Conservation (phyloP, 1,284 basidiomycete genomes). For the Cryptococcus hybrid region DNA sequence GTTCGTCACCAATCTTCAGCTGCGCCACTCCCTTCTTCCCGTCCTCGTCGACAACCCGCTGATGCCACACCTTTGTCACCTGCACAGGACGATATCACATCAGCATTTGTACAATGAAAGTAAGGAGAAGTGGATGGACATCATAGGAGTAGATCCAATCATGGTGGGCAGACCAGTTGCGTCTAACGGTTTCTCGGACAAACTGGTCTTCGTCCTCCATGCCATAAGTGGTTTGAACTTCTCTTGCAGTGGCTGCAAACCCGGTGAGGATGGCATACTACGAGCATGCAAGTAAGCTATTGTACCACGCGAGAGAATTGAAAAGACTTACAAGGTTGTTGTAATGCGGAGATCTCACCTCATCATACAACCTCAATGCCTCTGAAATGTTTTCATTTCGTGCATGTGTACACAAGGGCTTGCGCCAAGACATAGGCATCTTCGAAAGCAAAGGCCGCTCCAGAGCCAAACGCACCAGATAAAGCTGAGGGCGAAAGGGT, state of each 20-base stretch:
- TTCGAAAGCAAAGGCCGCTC: constrained; percentile 30
- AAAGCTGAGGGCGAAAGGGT: constrained; percentile 8
- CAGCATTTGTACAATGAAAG: too few relatives aligned
- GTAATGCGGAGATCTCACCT: constrained; percentile 25
- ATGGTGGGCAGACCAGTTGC: constrained; percentile 14
- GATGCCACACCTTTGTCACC: too few relatives aligned
- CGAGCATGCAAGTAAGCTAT: background rate
- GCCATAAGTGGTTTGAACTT: constrained; percentile 6
- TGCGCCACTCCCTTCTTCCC: too few relatives aligned
- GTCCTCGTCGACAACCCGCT: too few relatives aligned
- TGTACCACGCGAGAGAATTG: background rate
- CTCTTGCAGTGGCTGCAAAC: constrained; percentile 12
- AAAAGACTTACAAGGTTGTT: constrained; percentile 14
- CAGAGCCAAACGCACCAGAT: constrained; percentile 24
- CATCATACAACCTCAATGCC: constrained; percentile 22
- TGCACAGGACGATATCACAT: too few relatives aligned
- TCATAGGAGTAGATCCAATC: constrained; percentile 28
- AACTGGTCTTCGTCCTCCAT: constrained; percentile 13
- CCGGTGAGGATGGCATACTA: constrained; percentile 20
- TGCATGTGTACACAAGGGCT: constrained; percentile 10
- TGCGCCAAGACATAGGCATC: constrained; percentile 22
- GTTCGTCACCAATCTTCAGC: too few relatives aligned
- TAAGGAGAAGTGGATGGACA: constrained; percentile 2
- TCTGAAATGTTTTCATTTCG: background rate
- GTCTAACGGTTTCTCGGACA: constrained; percentile 16